phyloP scores from a whole-genome alignment of 352 stramenopile genomes.

The Phytophthora multivora region DNA sequence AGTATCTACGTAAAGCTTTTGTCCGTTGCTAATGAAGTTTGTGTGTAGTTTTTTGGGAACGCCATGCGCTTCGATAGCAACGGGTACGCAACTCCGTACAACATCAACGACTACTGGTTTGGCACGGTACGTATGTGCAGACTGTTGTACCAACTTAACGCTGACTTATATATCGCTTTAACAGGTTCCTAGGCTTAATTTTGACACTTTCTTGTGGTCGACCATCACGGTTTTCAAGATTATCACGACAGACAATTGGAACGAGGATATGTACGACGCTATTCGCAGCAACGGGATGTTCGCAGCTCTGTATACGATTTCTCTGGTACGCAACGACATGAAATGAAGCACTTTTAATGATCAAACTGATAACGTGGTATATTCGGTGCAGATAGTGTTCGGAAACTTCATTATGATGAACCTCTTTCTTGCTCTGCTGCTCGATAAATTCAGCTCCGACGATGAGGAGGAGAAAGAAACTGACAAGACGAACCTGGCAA shows the following conservation, averaged over 20 bases:
- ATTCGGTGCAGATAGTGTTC: constrained; percentile 77
- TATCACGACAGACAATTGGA: constrained; percentile 95
- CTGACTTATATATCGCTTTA: constrained; percentile 52
- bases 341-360: not conserved
- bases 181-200: constrained; percentile 79
- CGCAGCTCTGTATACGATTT: constrained; percentile 83
- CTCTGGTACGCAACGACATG: constrained; percentile 45
- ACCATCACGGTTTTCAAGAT: constrained; percentile 92
- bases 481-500: constrained; percentile 41
- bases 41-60: constrained; percentile 94
- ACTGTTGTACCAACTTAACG: not conserved
- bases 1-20: too few species aligned
- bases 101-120: constrained; percentile 65
- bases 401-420: constrained; percentile 95
- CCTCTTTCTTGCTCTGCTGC: constrained; percentile 92
- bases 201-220: constrained; percentile 85
- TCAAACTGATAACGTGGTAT: not conserved
- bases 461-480: constrained; percentile 54
- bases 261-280: constrained; percentile 93
- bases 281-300: constrained; percentile 74
- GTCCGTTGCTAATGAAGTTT: too few species aligned
- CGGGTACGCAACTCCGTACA: constrained; percentile 53
- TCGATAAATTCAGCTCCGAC: constrained; percentile 88
- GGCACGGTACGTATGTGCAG: constrained; percentile 52
- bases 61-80: constrained; percentile 90